These are phyloP conservation scores for Hura crepitans DNA, from an alignment of 441 rosid genomes.

Conservation along the genomic window DNA sequence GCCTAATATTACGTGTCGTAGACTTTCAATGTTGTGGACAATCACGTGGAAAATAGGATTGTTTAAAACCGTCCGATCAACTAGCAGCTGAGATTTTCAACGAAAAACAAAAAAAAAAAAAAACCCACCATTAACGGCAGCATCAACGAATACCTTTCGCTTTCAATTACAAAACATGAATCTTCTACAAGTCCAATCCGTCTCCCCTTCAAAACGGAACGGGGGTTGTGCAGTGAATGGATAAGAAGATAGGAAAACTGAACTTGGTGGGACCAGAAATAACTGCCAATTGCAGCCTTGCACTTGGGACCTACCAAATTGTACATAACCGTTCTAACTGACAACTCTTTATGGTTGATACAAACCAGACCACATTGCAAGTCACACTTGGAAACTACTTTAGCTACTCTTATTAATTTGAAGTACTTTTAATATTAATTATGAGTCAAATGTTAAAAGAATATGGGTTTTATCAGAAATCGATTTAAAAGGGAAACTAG, in stretches of 20 bases:
- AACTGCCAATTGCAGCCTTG: background rate
- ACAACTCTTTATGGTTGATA: background rate
- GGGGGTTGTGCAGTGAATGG: background rate
- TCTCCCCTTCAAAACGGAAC: conserved; percentile 21
- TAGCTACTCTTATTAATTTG: background rate
- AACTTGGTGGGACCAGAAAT: background rate
- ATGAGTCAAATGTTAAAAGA: background rate
- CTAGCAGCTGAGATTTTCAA: conserved; percentile 16
- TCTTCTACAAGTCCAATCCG: background rate
- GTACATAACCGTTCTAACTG: background rate
- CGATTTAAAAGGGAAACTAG: no score
- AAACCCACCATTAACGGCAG: conserved; percentile 44
- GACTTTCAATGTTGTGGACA: conserved; percentile 18
- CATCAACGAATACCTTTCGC: conserved; percentile 29
- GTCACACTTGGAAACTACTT: background rate
- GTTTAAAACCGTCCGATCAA: conserved; percentile 8
- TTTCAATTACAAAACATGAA: conserved; percentile 10
- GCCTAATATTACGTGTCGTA: conserved; percentile 31
- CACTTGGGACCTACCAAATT: background rate
- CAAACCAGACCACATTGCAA: background rate
- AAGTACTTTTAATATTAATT: no score
- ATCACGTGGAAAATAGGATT: conserved; percentile 19
- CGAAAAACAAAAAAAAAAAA: no score
- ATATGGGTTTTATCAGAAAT: no score
- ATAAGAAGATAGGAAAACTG: background rate